A percentile compares a stretch with the other conserved stretches of the same genome.
phyloP scores from a whole-genome alignment of 345 rosid genomes.

The Populus simonii region DNA sequence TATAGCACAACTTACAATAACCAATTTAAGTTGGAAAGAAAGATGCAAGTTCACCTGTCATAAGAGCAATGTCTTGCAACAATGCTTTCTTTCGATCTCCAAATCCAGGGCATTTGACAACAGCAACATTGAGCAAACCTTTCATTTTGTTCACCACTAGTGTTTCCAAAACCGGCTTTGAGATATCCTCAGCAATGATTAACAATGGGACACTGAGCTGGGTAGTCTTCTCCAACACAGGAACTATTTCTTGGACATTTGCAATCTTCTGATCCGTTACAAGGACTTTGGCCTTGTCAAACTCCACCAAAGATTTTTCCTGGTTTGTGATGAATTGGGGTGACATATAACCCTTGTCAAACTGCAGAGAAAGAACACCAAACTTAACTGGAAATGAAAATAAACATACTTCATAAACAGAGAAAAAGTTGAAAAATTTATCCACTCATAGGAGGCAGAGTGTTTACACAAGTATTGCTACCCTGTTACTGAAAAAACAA shows the following conservation, averaged over 20 bases:
- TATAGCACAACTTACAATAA: neutral
- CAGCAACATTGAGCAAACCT: conserved; percentile 79
- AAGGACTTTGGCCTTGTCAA: conserved; percentile 70
- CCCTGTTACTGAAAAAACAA: neutral
- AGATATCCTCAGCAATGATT: conserved; percentile 74
- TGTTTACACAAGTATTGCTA: neutral
- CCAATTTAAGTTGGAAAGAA: conserved; percentile 1
- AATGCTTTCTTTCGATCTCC: conserved; percentile 73
- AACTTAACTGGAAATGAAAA: neutral
- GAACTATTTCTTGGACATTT: conserved; percentile 61
- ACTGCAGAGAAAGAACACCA: conserved; percentile 36
- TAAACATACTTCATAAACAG: neutral
- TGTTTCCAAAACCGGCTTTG: conserved; percentile 62
- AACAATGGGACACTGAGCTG: conserved; percentile 78
- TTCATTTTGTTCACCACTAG: conserved; percentile 66
- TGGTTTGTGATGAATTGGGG: conserved; percentile 81
- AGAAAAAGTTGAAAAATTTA: neutral
- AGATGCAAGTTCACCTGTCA: conserved; percentile 54
- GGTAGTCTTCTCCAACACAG: conserved; percentile 69
- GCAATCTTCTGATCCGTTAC: conserved; percentile 75
- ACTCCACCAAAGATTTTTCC: conserved; percentile 68
- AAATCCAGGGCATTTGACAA: conserved; percentile 76
- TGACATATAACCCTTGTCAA: conserved; percentile 83
- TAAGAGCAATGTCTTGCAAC: conserved; percentile 83
- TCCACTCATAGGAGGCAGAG: neutral